A percentile compares a stretch with the other conserved stretches of the same genome.
Conservation (phyloP, 441 rosid genomes). For the Omphalea diandra region DNA sequence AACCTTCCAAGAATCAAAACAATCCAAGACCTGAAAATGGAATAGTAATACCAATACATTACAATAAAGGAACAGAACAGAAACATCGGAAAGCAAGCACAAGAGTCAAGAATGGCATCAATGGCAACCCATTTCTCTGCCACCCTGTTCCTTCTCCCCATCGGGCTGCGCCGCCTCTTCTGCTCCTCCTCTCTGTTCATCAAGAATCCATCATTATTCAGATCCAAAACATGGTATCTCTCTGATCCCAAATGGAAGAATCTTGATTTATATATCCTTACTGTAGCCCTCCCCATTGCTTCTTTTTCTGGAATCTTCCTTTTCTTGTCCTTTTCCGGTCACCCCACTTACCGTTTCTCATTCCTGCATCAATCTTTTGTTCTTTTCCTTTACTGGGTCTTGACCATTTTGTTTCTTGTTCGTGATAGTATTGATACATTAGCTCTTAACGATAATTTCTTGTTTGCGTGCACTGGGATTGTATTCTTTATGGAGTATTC, state of each 20-base stretch:
- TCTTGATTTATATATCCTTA: slow-evolving; percentile 50
- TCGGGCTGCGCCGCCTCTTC: slow-evolving; percentile 52
- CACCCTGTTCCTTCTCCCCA: slow-evolving; percentile 46
- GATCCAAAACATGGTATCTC: slow-evolving; percentile 55
- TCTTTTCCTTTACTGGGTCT: slow-evolving; percentile 47
- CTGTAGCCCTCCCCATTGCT: slow-evolving; percentile 50
- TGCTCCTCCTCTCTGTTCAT: slow-evolving; percentile 49
- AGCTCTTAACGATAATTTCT: slow-evolving; percentile 32
- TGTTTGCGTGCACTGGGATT: slow-evolving; percentile 34
- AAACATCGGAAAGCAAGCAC: no score
- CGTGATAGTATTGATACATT: slow-evolving; percentile 31
- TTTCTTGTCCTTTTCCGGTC: slow-evolving; percentile 44
- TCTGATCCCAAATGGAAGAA: slow-evolving; percentile 43
- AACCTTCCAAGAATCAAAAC: no score
- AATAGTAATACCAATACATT: no score
- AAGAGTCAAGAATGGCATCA: no score
- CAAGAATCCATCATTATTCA: slow-evolving; percentile 47
- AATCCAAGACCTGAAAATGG: no score
- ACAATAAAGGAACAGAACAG: no score
- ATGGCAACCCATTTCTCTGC: slow-evolving; percentile 46
- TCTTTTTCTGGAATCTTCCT: slow-evolving; percentile 49
- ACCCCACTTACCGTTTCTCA: slow-evolving; percentile 50
- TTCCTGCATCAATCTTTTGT: slow-evolving; percentile 42
- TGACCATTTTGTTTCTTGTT: slow-evolving; percentile 35
- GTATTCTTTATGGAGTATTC: slow-evolving; percentile 47